Evolutionary conservation across 331 rosid species (phyloP).

Genomic region (Saraca asoca): DNA sequence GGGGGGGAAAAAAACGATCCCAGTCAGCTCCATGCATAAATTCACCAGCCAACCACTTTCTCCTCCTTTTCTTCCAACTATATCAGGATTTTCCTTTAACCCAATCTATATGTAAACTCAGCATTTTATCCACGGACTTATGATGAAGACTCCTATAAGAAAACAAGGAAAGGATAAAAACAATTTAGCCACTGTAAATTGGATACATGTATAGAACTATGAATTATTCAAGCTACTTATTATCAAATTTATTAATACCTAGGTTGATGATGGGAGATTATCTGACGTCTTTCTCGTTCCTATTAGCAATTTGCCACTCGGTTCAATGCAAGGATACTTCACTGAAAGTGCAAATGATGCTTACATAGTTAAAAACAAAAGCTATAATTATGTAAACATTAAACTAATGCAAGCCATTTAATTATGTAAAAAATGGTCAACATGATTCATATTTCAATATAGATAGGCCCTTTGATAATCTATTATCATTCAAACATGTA

Average conservation of each 20-base stretch:
- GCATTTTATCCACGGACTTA: background rate
- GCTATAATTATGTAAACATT: too few species aligned
- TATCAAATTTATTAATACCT: slow-evolving; percentile 8
- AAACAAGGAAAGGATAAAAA: background rate
- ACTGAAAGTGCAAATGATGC: slow-evolving; percentile 28
- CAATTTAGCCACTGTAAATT: too few species aligned
- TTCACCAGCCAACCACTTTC: too few species aligned
- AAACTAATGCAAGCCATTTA: too few species aligned
- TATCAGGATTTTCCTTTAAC: slow-evolving; percentile 7
- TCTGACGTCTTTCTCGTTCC: slow-evolving; percentile 29
- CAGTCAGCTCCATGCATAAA: too few species aligned
- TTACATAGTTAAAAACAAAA: too few species aligned
- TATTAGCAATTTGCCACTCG: slow-evolving; percentile 26
- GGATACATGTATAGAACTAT: background rate
- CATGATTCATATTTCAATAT: too few species aligned
- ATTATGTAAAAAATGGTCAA: too few species aligned
- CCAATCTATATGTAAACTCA: background rate
- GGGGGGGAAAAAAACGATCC: too few species aligned
- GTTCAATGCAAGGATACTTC: slow-evolving; percentile 25
- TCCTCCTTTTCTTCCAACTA: too few species aligned
- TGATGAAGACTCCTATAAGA: background rate
- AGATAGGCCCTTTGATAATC: too few species aligned
- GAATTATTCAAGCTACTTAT: background rate
- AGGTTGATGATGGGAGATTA: background rate
- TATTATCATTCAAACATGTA: too few species aligned